Evolutionary conservation across 352 stramenopile species (phyloP), one percentile per base, ranked within the genome.

Genomic region (Phytophthora ramorum): DNA sequence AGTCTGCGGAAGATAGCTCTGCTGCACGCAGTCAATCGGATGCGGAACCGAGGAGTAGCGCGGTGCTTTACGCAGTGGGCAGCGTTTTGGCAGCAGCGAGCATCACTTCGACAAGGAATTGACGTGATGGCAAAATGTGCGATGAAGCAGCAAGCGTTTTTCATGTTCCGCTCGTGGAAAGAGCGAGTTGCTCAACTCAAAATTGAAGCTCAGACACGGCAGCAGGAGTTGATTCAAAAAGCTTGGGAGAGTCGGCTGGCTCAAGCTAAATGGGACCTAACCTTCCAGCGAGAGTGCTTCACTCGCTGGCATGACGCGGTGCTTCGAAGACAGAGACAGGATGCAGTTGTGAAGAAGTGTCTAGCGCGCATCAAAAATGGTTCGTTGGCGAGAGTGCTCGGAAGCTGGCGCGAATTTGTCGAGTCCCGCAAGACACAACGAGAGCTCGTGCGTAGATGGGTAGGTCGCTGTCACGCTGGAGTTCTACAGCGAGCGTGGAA

Each of bases 41-140:
- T 90, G 46, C 61, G 58, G 8, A 60, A 79, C 13, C 79, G 73
- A 16, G 62, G 69, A 49, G 45, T 71, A 26, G 51, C 60, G 19
- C 64, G 57, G 6, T 85, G 64, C 20, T 76, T 78, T 17, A 63
- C 63, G 4, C 63, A 69, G 22, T 87, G 78, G 78, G 53, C 49
- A 44, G 49, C n/a, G 0, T 69, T 71, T 32, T 45, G 51, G 2
- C 44, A 26, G 0, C 41, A 59, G 6, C 49, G 65, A 3, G 13
- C 55, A 7, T 35, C 44, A 3, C 30, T 71, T 46, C 61, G 55
- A 38, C 24, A 24, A 20, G 55, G 43, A 40, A 38, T 75, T 17
- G 41, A 68, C 0, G 26, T 50, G 24, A 37, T 75, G 16, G n/a
- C 20, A n/a, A 52, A 47, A 4, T 60, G 20, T 8, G 54, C 50